Conservation (phyloP, 106 monocot species). For the Dioscorea zingiberensis region DNA sequence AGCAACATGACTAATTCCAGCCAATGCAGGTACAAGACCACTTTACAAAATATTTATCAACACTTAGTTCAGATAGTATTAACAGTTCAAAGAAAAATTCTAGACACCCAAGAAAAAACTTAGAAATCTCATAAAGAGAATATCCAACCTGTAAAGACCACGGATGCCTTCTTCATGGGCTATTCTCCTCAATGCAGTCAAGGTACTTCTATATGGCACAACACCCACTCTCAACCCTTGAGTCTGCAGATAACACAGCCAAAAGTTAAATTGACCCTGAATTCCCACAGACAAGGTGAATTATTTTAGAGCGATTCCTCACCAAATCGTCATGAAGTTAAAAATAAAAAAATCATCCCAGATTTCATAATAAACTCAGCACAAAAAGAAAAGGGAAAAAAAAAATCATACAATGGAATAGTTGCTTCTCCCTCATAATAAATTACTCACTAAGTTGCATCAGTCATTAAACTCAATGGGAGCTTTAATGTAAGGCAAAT, state of each 20-base stretch:
- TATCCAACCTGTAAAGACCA: conserved; percentile 54
- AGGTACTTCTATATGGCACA: conserved; percentile 41
- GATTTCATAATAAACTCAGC: too few relatives aligned
- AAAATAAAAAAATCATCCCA: background rate
- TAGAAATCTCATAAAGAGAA: conserved; percentile 1
- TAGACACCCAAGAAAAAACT: background rate
- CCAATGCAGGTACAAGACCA: conserved; percentile 89
- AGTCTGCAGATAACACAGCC: conserved; percentile 25
- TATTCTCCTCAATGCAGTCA: conserved; percentile 54
- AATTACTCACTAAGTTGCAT: too few relatives aligned
- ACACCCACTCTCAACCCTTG: conserved; percentile 39
- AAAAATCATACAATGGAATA: too few relatives aligned
- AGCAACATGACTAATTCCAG: conserved; percentile 89
- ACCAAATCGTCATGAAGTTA: too few relatives aligned
- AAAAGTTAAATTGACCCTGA: background rate
- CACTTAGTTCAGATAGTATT: background rate
- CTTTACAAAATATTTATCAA: conserved; percentile 31
- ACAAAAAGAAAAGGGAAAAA: too few relatives aligned
- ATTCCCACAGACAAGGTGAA: too few relatives aligned
- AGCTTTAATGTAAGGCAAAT: too few relatives aligned
- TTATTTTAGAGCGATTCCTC: too few relatives aligned
- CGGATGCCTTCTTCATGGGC: conserved; percentile 59
- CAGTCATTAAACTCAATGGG: too few relatives aligned
- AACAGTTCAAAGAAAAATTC: background rate
- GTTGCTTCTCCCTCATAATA: too few relatives aligned